Evolutionary conservation across 2,329 filamentous ascomycete species (phyloP).

Genomic region (Boeremia exigua): DNA sequence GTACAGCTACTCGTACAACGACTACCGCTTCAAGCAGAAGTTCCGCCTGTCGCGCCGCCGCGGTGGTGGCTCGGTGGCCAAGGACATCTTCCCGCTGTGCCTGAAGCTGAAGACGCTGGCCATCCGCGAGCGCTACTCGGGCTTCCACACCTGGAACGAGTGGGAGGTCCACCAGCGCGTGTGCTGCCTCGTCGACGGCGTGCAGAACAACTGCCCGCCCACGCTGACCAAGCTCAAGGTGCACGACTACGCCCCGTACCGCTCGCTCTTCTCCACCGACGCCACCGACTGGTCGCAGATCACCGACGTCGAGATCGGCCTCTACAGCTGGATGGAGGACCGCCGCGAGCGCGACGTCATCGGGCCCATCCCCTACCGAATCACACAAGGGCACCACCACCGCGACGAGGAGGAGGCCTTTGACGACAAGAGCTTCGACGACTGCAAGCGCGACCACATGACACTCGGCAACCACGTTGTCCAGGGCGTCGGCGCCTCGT

Average conservation of each 20-base stretch:
- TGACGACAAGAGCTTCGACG: conserved; percentile 43
- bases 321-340: conserved; percentile 46
- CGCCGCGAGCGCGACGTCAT: conserved; percentile 43
- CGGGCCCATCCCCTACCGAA: conserved; percentile 41
- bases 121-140: conserved; percentile 43
- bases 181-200: conserved; percentile 44
- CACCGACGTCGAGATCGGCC: conserved; percentile 39
- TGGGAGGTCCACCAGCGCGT: conserved; percentile 48
- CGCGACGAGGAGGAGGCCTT: conserved; percentile 45
- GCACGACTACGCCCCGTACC: conserved; percentile 45
- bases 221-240: conserved; percentile 42
- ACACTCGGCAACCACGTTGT: conserved; percentile 42
- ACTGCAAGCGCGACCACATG: conserved; percentile 44
- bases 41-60: conserved; percentile 44
- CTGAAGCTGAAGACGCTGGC: conserved; percentile 40
- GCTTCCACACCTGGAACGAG: conserved; percentile 47
- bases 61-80: conserved; percentile 43
- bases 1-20: conserved; percentile 46
- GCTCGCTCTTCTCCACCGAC: conserved; percentile 44
- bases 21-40: conserved; percentile 45
- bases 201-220: conserved; percentile 38
- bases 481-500: conserved; percentile 40
- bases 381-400: conserved; percentile 42
- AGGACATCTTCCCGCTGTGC: conserved; percentile 42
- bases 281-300: conserved; percentile 40